Conservation (phyloP, 208 protist species). For the Trichomonas gallinae region DNA sequence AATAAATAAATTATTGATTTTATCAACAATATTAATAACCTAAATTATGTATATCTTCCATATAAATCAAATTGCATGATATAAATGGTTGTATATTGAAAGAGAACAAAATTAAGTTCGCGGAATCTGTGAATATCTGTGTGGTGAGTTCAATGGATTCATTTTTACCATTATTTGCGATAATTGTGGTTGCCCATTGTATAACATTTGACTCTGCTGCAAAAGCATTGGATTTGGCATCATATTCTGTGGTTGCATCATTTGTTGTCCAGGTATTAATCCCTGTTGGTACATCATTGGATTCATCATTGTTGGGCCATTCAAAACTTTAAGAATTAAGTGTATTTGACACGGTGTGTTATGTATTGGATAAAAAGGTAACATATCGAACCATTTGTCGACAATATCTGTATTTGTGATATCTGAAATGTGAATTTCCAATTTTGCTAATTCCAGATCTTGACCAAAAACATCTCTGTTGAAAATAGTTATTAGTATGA, state of each 20-base stretch:
- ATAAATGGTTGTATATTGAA: too few species aligned
- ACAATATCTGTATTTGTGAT: background rate
- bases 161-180: background rate
- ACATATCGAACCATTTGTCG: background rate
- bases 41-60: too few species aligned
- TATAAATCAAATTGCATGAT: too few species aligned
- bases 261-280: background rate
- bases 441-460: background rate
- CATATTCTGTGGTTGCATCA: background rate
- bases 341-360: background rate
- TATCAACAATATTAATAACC: too few species aligned
- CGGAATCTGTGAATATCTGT: background rate
- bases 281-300: background rate
- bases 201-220: background rate
- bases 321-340: background rate
- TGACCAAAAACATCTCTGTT: background rate
- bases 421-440: background rate
- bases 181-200: background rate
- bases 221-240: background rate
- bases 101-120: too few species aligned
- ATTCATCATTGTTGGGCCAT: background rate
- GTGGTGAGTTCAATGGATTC: background rate
- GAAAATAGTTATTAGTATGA: background rate
- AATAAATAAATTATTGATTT: too few species aligned
- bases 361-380: background rate